These are phyloP conservation scores for Schoenoplectus triqueter DNA, from an alignment of 202 grass and related monocot genomes.

Conservation along the genomic window DNA sequence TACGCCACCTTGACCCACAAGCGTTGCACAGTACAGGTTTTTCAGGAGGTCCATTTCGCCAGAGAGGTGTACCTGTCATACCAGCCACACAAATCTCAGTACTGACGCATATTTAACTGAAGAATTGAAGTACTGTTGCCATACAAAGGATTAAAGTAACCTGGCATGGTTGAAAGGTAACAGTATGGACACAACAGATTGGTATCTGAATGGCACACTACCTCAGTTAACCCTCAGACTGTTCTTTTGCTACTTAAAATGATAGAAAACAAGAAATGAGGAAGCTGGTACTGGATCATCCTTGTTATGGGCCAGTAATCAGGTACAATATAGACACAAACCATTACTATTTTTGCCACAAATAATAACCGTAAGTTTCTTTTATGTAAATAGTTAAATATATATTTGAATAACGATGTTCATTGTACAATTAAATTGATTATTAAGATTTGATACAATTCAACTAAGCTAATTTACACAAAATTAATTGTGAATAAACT, in stretches of 20 bases:
- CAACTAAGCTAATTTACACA: neutral
- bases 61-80: conserved; percentile 92
- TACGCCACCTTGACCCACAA: conserved; percentile 95
- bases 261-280: neutral
- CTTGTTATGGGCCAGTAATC: conserved; percentile 7
- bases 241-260: neutral
- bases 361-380: neutral
- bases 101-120: conserved; percentile 17
- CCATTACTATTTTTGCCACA: conserved; percentile 13
- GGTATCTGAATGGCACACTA: conserved; percentile 13
- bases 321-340: conserved; percentile 11
- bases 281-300: neutral
- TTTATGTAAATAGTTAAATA: neutral
- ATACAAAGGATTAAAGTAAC: conserved; percentile 15
- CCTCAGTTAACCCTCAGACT: neutral
- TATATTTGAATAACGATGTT: conserved; percentile 9
- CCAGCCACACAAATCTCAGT: conserved; percentile 25
- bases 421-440: conserved; percentile 10
- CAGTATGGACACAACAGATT: neutral
- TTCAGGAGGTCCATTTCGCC: conserved; percentile 91
- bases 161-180: neutral
- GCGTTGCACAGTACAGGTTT: conserved; percentile 99
- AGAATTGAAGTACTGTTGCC: conserved; percentile 12
- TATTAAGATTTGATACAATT: conserved; percentile 1
- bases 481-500: conserved; percentile 1